A percentile compares a stretch with the other conserved stretches of the same genome.
Conservation (phyloP, 2,329 filamentous ascomycete species). For the Fusarium pseudoanthophilum region DNA sequence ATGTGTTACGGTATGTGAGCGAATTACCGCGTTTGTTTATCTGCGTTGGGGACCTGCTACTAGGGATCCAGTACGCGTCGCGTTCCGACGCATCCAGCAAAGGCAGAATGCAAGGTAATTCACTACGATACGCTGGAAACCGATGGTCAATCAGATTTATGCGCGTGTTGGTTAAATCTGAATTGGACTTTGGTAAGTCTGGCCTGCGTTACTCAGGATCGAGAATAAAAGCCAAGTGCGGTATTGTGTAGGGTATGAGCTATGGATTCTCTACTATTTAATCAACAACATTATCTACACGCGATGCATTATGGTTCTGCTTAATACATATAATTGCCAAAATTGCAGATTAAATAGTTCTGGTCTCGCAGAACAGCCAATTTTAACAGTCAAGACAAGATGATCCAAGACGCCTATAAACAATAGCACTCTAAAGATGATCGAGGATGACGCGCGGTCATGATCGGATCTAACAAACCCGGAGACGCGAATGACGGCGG, state of each 20-base stretch:
- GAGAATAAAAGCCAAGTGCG: too few species aligned
- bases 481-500: neutral
- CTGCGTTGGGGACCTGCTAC: accelerated
- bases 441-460: neutral
- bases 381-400: neutral
- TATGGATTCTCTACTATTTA: neutral
- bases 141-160: neutral
- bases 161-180: neutral
- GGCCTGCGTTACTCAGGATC: too few species aligned
- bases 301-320: neutral
- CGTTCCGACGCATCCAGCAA: neutral
- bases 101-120: neutral
- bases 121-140: neutral
- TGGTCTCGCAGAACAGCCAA: accelerated
- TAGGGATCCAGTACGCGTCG: accelerated
- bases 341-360: accelerated
- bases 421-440: accelerated
- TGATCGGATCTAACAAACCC: neutral
- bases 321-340: neutral
- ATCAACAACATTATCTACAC: neutral
- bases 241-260: neutral
- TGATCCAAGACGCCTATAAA: neutral
- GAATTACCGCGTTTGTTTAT: accelerated
- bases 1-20: accelerated
- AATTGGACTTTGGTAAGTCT: accelerated